Percentiles rank a stretch among this genome's conserved stretches.
Evolutionary conservation across 2,329 filamentous ascomycete species (phyloP).

Genomic region (Clarireedia homoeocarpa): DNA sequence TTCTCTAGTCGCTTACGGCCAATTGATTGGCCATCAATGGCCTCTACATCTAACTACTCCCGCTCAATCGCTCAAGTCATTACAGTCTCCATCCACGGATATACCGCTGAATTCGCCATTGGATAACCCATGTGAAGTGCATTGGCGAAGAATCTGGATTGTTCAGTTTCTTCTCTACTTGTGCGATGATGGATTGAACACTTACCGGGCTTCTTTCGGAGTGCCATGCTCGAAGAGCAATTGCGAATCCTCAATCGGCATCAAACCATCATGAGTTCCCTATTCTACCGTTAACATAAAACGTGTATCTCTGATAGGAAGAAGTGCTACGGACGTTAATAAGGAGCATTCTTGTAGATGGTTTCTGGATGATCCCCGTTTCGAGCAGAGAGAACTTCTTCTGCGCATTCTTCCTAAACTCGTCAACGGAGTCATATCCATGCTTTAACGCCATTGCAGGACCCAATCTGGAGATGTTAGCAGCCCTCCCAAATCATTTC

Average conservation of each 20-base stretch:
- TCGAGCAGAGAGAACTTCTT: constrained; percentile 56
- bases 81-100: constrained; percentile 54
- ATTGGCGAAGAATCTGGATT: constrained; percentile 43
- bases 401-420: constrained; percentile 46
- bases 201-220: constrained; percentile 54
- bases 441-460: constrained; percentile 54
- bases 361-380: constrained; percentile 46
- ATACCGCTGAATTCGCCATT: constrained; percentile 46
- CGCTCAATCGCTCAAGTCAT: constrained; percentile 10
- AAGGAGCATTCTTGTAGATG: constrained; percentile 49
- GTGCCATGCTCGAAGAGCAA: constrained; percentile 56
- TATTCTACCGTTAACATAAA: constrained; percentile 22
- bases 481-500: background rate
- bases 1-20: no score
- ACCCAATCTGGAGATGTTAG: constrained; percentile 34
- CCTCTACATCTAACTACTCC: no score
- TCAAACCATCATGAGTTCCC: constrained; percentile 55
- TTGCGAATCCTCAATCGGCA: constrained; percentile 61
- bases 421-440: constrained; percentile 48
- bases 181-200: background rate
- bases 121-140: constrained; percentile 63
- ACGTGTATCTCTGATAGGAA: no score
- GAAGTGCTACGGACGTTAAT: constrained; percentile 43
- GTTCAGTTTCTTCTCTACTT: background rate
- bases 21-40: no score